Evolutionary conservation across 2,329 filamentous ascomycete species (phyloP).

Genomic region (Rachicladosporium sp.): DNA sequence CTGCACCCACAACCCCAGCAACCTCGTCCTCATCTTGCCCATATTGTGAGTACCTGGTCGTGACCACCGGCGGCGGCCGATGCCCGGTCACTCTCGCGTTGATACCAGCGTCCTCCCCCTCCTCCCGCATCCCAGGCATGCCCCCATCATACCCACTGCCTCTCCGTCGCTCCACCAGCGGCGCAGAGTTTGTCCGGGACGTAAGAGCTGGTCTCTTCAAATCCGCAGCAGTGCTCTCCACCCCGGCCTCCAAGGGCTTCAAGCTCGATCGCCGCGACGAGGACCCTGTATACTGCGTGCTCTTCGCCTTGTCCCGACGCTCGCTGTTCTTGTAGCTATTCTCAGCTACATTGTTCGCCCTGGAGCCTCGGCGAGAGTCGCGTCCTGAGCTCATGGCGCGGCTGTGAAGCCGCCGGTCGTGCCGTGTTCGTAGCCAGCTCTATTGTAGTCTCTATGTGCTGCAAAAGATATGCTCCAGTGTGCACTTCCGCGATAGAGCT

Average conservation of each 20-base stretch:
- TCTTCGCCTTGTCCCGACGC: slow-evolving; percentile 17
- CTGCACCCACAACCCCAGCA: slow-evolving; percentile 18
- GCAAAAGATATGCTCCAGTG: too few relatives aligned
- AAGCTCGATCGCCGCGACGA: too few relatives aligned
- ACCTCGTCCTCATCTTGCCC: slow-evolving; percentile 20
- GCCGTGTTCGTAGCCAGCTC: too few relatives aligned
- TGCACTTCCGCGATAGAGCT: too few relatives aligned
- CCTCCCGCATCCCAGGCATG: slow-evolving; percentile 1
- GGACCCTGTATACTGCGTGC: slow-evolving; percentile 3
- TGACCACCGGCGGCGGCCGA: too few relatives aligned
- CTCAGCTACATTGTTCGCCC: slow-evolving; percentile 3
- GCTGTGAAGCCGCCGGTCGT: too few relatives aligned
- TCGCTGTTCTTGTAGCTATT: slow-evolving; percentile 8
- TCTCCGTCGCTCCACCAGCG: slow-evolving; percentile 9
- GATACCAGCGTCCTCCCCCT: slow-evolving; percentile 4
- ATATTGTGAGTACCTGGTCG: too few relatives aligned
- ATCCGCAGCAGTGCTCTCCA: slow-evolving; percentile 3
- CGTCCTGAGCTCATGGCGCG: slow-evolving; percentile 5
- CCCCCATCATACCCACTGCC: slow-evolving; percentile 7
- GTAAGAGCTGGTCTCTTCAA: slow-evolving; percentile 13
- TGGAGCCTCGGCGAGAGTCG: slow-evolving; percentile 11
- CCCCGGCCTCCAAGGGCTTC: neutral
- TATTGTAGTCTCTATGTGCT: too few relatives aligned
- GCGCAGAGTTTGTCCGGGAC: slow-evolving; percentile 17
- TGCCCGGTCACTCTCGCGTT: slow-evolving; percentile 6